Evolutionary conservation across 345 rosid species (phyloP), one percentile per base, ranked within the genome.

Genomic region (Lepidium didymum): DNA sequence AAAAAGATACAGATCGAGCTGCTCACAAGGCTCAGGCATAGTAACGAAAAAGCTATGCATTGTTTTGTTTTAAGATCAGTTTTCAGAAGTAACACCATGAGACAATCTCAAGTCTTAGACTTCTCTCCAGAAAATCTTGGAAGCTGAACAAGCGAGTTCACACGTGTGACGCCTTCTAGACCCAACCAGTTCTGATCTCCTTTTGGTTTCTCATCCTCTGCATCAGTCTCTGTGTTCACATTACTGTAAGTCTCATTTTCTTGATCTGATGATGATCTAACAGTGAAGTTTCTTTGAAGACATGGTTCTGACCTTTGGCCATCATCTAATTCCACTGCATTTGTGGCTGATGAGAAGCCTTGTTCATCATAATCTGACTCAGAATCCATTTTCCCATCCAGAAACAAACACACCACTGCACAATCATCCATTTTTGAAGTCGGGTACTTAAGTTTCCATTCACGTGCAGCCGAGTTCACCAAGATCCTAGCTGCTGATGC

Each of bases 391-490:
- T 91, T 91, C 41, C 96, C 96, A 46, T 95, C 96, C 55, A 95
- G 76, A 80, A 89, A 95, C 77, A 95, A 64, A 78, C 99, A 94
- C 44, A 94, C 96, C 29, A 91, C 99, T 9, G 99, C 97, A 79
- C 99, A 94, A 58, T 94, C 99, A 69, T 91, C 99, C 96, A 95
- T 89, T 69, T 91, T 95, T 3, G 99, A 95, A 56, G 97, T 95
- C 7, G 96, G 99, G 69, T 91, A 95, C 73, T 95, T 95, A 51
- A 89, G 86, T 82, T 87, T 91, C 99, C 99, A 94, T 69, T 91
- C 92, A 3, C 83, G 90, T 0, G 94, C 96, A 37, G 97, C 97
- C 7, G 92, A 82, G 67, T 87, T 93, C 66, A 95, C 97, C 44
- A 95, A 55, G 67, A 79, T 75, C 79, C 97, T 85, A 27, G 97